A percentile compares a stretch with the other conserved stretches of the same genome.
phyloP scores from a whole-genome alignment of 2,329 filamentous ascomycete species.

The Cytospora piceae region DNA sequence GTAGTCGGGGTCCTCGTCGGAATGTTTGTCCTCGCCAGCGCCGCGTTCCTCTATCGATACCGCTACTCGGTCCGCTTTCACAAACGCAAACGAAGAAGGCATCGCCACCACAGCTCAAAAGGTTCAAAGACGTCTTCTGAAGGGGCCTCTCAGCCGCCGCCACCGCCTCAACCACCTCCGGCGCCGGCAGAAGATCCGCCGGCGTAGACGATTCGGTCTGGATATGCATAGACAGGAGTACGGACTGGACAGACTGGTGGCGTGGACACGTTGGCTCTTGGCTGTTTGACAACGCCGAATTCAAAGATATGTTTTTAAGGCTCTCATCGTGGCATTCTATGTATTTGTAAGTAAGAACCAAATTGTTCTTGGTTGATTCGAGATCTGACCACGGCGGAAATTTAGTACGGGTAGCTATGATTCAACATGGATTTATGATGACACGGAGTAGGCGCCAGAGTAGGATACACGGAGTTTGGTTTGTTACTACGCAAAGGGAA shows the following conservation, averaged over 20 bases:
- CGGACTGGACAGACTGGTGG: neutral
- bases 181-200: constrained; percentile 6
- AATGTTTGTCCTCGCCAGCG: constrained; percentile 12
- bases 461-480: too few species aligned
- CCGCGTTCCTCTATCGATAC: constrained; percentile 19
- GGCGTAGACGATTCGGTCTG: neutral
- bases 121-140: constrained; percentile 10
- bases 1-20: constrained; percentile 16
- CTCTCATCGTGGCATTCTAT: too few species aligned
- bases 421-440: too few species aligned
- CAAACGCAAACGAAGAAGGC: constrained; percentile 1
- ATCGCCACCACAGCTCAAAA: constrained; percentile 11
- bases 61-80: constrained; percentile 16
- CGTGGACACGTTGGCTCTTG: neutral
- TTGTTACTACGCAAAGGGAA: too few species aligned
- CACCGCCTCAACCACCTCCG: neutral
- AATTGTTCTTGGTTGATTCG: too few species aligned
- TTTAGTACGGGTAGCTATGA: too few species aligned
- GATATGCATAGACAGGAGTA: neutral
- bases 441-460: too few species aligned
- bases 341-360: too few species aligned
- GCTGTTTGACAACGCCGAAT: neutral
- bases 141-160: neutral
- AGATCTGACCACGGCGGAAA: too few species aligned
- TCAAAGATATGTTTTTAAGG: too few species aligned